Evolutionary conservation across 805 yeast genomes (phyloP), one percentile per base, ranked within the genome.

Genomic region (Saturnispora ahearnii): DNA sequence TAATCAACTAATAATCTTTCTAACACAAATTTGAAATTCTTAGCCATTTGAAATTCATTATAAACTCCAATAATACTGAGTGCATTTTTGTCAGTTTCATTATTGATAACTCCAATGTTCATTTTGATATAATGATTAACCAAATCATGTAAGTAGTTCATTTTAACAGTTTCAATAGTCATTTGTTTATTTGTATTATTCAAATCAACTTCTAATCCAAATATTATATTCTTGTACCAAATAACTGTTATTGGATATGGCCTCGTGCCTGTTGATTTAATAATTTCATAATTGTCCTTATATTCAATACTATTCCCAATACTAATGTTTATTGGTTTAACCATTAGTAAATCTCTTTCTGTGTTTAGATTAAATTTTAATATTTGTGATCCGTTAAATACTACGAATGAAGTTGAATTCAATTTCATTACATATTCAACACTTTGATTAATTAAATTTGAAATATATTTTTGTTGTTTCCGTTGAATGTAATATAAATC

Each of bases 241-340:
- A 75, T 63, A 32, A 73, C 63, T 4, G 77, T 71, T 22, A 77
- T 60, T 0, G 82, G 82, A 57, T 77, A 77, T n/a, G 74, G 66
- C 30, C 72, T 50, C 51, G 68, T 59, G 3, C 68, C 68, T 37
- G 61, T 61, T 3, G 63, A 58, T 24, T 64, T 57, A 3, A 64
- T 55, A 12, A 52, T 44, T 22, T 18, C 21, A 18, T 21, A 36
- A 6, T 41, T 42, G 2, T 11, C 5, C 21, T 31, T 38, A 6
- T 37, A 36, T n/a, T 24, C 31, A 10, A 57, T 54, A 40, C 65
- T 68, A 53, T 64, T 62, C 18, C 69, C 70, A 6, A 63, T 59
- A 34, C 61, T 63, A 18, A 67, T 59, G 15, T 49, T 45, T 22
- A 67, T 58, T 2, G 70, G 70, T 33, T 51, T 49, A 13, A 61